Evolutionary conservation across 2,329 filamentous ascomycete genomes (phyloP).

Genomic region (Teratosphaeria viscida): DNA sequence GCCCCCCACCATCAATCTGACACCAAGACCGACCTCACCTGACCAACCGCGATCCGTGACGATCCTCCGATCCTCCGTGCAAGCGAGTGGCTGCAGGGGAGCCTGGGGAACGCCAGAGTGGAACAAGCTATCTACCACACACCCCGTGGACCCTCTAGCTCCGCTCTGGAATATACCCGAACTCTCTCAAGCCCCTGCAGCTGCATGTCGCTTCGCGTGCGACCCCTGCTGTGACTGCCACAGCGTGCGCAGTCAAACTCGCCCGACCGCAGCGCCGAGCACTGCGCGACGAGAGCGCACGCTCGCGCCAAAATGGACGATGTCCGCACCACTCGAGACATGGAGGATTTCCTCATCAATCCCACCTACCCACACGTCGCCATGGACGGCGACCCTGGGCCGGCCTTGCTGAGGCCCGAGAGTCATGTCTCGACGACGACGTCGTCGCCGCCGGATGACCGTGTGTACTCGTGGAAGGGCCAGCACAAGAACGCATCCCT

Average conservation of each 20-base stretch:
- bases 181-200: constrained; percentile 1
- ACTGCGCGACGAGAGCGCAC: neutral
- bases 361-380: constrained; percentile 4
- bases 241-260: neutral
- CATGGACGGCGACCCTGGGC: neutral
- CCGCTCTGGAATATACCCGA: neutral
- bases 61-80: neutral
- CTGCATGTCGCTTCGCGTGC: constrained; percentile 6
- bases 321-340: constrained; percentile 1
- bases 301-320: constrained; percentile 1
- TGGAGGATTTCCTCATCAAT: constrained; percentile 11
- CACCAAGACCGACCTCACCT: neutral
- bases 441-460: neutral
- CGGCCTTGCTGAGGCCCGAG: neutral
- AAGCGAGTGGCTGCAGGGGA: neutral
- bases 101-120: neutral
- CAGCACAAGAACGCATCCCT: constrained; percentile 4
- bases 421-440: neutral
- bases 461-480: constrained; percentile 2
- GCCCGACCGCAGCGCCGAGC: neutral
- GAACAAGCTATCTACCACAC: neutral
- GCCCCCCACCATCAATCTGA: neutral
- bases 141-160: neutral
- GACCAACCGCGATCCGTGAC: neutral
- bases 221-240: constrained; percentile 4